A percentile compares a stretch with the other conserved stretches of the same genome.
These are phyloP conservation scores for Melampsora larici-populina DNA, from an alignment of 1,284 basidiomycete species.

Conservation along the genomic window DNA sequence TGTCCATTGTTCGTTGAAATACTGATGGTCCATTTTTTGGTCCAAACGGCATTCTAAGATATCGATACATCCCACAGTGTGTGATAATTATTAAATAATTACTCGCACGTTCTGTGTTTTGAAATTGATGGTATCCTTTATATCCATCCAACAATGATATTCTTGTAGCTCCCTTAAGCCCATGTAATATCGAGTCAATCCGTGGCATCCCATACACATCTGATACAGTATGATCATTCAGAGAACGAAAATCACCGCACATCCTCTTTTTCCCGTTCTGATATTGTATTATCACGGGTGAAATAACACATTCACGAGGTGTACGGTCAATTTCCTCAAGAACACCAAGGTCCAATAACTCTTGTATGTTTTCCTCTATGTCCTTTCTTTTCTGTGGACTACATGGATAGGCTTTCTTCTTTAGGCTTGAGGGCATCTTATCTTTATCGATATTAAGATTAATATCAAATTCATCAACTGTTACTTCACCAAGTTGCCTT, in stretches of 20 bases:
- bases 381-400: no score
- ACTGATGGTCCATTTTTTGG: not conserved
- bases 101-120: not conserved
- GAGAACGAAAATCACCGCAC: not conserved
- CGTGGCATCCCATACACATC: not conserved
- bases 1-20: not conserved
- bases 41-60: not conserved
- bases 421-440: no score
- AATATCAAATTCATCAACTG: no score
- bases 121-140: not conserved
- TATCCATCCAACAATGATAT: not conserved
- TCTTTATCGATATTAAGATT: no score
- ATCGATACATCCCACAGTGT: not conserved
- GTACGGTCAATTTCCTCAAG: not conserved
- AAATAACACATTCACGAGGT: not conserved
- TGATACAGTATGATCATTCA: not conserved
- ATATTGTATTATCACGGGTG: slow-evolving; percentile 1
- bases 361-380: not conserved
- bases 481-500: no score
- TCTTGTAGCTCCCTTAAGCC: not conserved
- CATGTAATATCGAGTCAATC: slow-evolving; percentile 2
- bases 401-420: no score
- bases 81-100: not conserved
- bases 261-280: not conserved
- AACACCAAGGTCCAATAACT: not conserved